Base-by-base conservation (phyloP, 176 grass and related monocot species). In the Musa schizocarpa region DNA sequence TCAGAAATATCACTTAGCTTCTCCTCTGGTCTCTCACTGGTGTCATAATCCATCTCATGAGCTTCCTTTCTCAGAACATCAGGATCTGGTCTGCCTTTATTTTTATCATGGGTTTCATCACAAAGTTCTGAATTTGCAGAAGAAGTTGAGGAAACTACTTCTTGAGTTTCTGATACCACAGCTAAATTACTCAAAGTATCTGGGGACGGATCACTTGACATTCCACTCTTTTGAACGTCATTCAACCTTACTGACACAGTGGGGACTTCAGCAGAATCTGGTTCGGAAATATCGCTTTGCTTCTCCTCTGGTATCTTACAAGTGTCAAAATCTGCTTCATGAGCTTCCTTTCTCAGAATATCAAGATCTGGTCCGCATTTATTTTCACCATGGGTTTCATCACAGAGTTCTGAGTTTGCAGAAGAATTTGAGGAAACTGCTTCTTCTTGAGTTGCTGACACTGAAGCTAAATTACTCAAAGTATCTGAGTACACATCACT, bases 371-470 rank as follows among this genome's bases (percentile, higher is more conserved):
- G 4, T 43, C 34, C 4, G 0, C 34, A 4, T 43, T 5, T 43
- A 43, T 43, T 73, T 21, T 73, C 25, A 74, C 65, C 19, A 65
- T 80, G 10, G 19, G 53, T 50, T 72, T 49, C 12, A 73, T 13
- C 23, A 74, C 48, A 13, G 2, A 19, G 21, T 55, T 74, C 59
- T 19, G 19, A 34, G 54, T 75, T 66, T 77, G 83, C 76, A 82
- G 73, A 67, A 71, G 81, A 85, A 73, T 29, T 81, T 73, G 77
- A 78, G 11, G 62, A n/a, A 77, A 75, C 52, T 74, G 65, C 43
- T 70, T 71, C n/a, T 17, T 61, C 69, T 63, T 77, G 78, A 62
- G 25, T 75, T 77, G 63, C 56, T 74, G 65, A 50, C 76, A 55
- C 27, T 22, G 71, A 69, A 88, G 62, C 69, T 79, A 54, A 75